Evolutionary conservation across 2,329 filamentous ascomycete genomes (phyloP).

Genomic region (Ascocoryne sarcoides): DNA sequence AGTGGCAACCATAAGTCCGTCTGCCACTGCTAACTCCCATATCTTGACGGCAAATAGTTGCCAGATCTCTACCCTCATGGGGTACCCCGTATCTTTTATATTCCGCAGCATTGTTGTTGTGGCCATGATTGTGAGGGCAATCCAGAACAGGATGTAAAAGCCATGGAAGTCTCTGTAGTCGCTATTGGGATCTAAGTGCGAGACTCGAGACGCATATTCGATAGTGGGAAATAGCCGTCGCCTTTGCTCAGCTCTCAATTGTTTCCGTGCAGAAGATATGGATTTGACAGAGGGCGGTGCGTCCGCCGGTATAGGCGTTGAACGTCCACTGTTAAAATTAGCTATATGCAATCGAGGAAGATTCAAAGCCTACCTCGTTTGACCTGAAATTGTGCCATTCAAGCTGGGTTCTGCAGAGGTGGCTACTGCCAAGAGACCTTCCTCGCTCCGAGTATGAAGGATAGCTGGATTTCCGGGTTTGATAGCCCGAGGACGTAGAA

Average conservation of each 20-base stretch:
- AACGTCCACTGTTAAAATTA: conserved; percentile 53
- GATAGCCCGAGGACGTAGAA: conserved; percentile 24
- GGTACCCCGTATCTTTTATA: conserved; percentile 85
- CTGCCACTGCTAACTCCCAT: conserved; percentile 75
- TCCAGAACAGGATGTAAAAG: conserved; percentile 98
- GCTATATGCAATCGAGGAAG: background rate
- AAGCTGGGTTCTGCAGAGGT: conserved; percentile 7
- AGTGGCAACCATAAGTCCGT: conserved; percentile 74
- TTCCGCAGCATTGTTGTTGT: conserved; percentile 90
- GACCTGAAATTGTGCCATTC: conserved; percentile 18
- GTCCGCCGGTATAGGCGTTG: conserved; percentile 78
- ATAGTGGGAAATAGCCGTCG: conserved; percentile 87
- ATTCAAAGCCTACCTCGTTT: conserved; percentile 21
- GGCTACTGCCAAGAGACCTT: conserved; percentile 16
- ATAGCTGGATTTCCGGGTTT: conserved; percentile 22
- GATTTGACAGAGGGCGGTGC: conserved; percentile 87
- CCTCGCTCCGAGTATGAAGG: conserved; percentile 19
- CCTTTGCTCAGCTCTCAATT: conserved; percentile 71
- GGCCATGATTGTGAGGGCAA: conserved; percentile 92
- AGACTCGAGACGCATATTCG: conserved; percentile 82
- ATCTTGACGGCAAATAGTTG: conserved; percentile 79
- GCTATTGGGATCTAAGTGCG: conserved; percentile 87
- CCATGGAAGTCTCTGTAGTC: conserved; percentile 92
- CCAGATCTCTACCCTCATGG: conserved; percentile 81
- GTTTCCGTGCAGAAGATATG: conserved; percentile 75